phyloP scores from a whole-genome alignment of 2,329 filamentous ascomycete genomes.

The Ascomycota sp. region DNA sequence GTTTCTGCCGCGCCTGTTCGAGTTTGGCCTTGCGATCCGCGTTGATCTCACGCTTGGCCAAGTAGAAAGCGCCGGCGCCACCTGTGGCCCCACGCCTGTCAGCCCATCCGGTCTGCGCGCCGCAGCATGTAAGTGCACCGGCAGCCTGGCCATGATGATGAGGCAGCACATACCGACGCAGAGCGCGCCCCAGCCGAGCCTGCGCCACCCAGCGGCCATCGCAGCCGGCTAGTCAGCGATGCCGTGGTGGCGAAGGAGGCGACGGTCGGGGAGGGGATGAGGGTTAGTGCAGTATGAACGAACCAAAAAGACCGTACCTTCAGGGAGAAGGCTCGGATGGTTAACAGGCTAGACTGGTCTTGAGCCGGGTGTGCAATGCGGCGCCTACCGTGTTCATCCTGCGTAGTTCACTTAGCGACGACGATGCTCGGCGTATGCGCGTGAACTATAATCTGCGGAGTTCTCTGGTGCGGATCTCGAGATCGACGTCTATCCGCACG shows the following conservation, averaged over 20 bases:
- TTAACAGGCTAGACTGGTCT: no score
- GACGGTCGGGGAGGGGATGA: no score
- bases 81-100: slow-evolving; percentile 25
- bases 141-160: no score
- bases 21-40: slow-evolving; percentile 60
- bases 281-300: no score
- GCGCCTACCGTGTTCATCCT: no score
- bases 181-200: slow-evolving; percentile 81
- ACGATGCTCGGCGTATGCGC: no score
- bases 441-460: no score
- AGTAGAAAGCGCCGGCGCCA: slow-evolving; percentile 82
- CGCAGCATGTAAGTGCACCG: background rate
- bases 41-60: slow-evolving; percentile 88
- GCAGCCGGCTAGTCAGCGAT: slow-evolving; percentile 2
- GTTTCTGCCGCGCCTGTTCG: slow-evolving; percentile 45
- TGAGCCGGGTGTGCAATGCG: no score
- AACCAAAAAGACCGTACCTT: slow-evolving; percentile 51
- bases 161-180: slow-evolving; percentile 44
- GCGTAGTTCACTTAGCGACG: no score
- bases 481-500: no score
- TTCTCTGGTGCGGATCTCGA: no score
- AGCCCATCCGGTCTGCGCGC: slow-evolving; percentile 2
- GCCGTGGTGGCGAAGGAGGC: background rate
- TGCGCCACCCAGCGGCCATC: slow-evolving; percentile 22
- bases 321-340: no score